phyloP scores from a whole-genome alignment of 2,329 filamentous ascomycete genomes.

The Calonectria honghensis region DNA sequence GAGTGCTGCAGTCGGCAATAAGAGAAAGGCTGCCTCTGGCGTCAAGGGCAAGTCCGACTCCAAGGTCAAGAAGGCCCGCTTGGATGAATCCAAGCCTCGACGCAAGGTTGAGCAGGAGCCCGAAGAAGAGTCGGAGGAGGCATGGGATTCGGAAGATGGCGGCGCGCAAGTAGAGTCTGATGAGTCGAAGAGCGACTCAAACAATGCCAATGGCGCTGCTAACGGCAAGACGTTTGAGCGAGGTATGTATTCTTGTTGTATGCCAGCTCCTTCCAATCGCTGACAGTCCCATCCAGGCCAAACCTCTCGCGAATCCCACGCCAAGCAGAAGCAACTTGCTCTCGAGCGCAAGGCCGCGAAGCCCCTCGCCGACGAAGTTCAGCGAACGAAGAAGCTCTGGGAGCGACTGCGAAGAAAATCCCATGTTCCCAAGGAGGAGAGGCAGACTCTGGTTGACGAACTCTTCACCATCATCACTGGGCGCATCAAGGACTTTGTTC shows the following conservation, averaged over 20 bases:
- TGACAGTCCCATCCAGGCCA: slow-evolving; percentile 65
- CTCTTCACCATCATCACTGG: slow-evolving; percentile 94
- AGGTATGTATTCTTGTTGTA: slow-evolving; percentile 57
- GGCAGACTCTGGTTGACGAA: slow-evolving; percentile 90
- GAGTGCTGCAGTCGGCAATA: slow-evolving; percentile 67
- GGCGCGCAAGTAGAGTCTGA: slow-evolving; percentile 68
- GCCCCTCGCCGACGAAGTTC: slow-evolving; percentile 92
- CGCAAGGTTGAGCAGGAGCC: slow-evolving; percentile 64
- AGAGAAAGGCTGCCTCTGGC: slow-evolving; percentile 72
- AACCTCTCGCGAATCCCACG: slow-evolving; percentile 89
- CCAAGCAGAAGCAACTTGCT: slow-evolving; percentile 91
- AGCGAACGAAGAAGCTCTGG: slow-evolving; percentile 97
- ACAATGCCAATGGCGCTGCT: slow-evolving; percentile 57
- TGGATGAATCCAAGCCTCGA: slow-evolving; percentile 59
- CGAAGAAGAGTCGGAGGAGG: slow-evolving; percentile 65
- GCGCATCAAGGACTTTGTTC: slow-evolving; percentile 93
- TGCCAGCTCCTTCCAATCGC: slow-evolving; percentile 19
- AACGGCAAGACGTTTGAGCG: slow-evolving; percentile 65
- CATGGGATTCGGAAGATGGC: slow-evolving; percentile 72
- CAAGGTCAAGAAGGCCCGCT: slow-evolving; percentile 71
- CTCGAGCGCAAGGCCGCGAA: slow-evolving; percentile 94
- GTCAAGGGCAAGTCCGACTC: slow-evolving; percentile 66
- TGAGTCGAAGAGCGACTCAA: slow-evolving; percentile 60
- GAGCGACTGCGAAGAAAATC: slow-evolving; percentile 94
- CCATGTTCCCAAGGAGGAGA: slow-evolving; percentile 91